Evolutionary conservation across 805 yeast genomes (phyloP).

Genomic region (Yamadazyma nakazawae): DNA sequence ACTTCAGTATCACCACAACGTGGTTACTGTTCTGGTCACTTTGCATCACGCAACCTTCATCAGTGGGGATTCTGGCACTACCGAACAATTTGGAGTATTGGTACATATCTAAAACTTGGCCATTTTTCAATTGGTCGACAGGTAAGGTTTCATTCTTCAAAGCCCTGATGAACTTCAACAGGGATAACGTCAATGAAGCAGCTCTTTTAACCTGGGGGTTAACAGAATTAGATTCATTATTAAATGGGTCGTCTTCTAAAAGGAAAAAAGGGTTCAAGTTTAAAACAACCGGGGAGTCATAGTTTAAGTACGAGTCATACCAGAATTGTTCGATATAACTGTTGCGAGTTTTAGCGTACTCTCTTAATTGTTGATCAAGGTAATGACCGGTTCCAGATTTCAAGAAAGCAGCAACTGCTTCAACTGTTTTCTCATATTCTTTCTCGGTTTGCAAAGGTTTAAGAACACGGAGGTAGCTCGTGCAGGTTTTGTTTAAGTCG

Average conservation of each 20-base stretch:
- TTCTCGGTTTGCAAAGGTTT: conserved; percentile 77
- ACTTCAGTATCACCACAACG: conserved; percentile 74
- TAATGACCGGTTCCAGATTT: conserved; percentile 48
- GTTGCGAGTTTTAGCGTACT: conserved; percentile 59
- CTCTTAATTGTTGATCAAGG: conserved; percentile 61
- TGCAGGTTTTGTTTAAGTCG: conserved; percentile 61
- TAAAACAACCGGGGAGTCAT: conserved; percentile 87
- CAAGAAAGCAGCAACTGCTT: conserved; percentile 57
- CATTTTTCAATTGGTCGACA: conserved; percentile 63
- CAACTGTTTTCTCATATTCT: conserved; percentile 61
- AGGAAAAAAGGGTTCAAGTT: conserved; percentile 88
- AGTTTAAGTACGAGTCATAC: conserved; percentile 85
- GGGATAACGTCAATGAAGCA: conserved; percentile 70
- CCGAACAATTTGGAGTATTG: conserved; percentile 87
- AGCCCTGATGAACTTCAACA: conserved; percentile 77
- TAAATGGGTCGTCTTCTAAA: conserved; percentile 88
- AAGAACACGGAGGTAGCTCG: conserved; percentile 60
- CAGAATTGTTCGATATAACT: conserved; percentile 92
- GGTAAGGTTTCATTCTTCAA: conserved; percentile 70
- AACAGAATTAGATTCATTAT: conserved; percentile 45
- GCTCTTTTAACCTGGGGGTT: conserved; percentile 73
- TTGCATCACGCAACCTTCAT: conserved; percentile 80
- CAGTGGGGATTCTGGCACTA: conserved; percentile 80
- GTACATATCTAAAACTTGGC: conserved; percentile 77
- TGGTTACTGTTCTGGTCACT: conserved; percentile 74